These are phyloP conservation scores for Tylopilus sp. DNA, from an alignment of 1,284 basidiomycete genomes.

Conservation along the genomic window DNA sequence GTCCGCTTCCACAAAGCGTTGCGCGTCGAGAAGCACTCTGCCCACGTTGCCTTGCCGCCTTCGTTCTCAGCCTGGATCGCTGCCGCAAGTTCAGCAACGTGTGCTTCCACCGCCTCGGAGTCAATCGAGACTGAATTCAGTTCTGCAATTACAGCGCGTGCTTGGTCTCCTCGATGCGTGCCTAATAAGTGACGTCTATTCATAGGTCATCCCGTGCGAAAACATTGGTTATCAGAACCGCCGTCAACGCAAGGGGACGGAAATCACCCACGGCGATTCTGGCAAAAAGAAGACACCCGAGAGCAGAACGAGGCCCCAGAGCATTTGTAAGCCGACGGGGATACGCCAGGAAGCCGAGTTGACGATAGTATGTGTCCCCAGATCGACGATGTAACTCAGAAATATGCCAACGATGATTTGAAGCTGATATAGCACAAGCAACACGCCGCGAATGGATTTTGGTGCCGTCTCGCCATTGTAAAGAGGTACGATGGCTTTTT, in stretches of 20 bases:
- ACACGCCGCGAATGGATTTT: conserved; percentile 67
- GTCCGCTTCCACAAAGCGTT: conserved; percentile 72
- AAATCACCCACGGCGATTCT: conserved; percentile 61
- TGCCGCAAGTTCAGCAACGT: conserved; percentile 66
- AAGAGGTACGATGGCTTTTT: conserved; percentile 67
- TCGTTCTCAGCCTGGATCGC: conserved; percentile 68
- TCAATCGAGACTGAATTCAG: conserved; percentile 63
- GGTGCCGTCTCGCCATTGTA: conserved; percentile 81
- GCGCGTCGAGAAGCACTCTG: conserved; percentile 70
- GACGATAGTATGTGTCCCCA: conserved; percentile 44
- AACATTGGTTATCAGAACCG: not conserved
- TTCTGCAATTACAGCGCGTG: conserved; percentile 57
- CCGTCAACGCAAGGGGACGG: not conserved
- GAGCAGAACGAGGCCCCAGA: conserved; percentile 63
- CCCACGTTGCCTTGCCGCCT: conserved; percentile 75
- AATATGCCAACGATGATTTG: conserved; percentile 44
- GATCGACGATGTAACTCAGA: conserved; percentile 18
- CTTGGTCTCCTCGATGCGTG: conserved; percentile 47
- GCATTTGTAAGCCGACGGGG: conserved; percentile 64
- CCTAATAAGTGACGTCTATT: conserved; percentile 59
- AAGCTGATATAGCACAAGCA: conserved; percentile 73
- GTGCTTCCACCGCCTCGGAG: conserved; percentile 59
- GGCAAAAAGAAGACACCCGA: conserved; percentile 75
- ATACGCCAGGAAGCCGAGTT: conserved; percentile 69
- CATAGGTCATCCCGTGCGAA: not conserved